Base-by-base conservation (phyloP, 192 early-diverging fungal genomes). In the Dissophora globulifera region DNA sequence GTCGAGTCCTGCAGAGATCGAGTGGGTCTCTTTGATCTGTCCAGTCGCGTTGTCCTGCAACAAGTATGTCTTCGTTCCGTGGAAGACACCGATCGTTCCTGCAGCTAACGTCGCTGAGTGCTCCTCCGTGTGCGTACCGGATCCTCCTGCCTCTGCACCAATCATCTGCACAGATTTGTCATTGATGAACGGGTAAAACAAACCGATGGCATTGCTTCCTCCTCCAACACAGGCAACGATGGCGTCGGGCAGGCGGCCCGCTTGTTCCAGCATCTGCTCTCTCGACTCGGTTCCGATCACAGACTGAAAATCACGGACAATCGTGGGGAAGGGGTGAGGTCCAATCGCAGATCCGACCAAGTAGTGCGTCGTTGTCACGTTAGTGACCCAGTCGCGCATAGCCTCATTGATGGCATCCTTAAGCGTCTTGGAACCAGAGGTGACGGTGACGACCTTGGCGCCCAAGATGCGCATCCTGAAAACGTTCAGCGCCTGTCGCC, bases 401-500 rank as follows among this genome's bases (percentile, higher is more conserved):
- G 97, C 97, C 79, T 97, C 97, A 78, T 99, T 99, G 72, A 98
- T 91, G 41, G 97, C 97, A 84, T 99, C 97, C 82, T 99, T 99
- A 59, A 98, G 89, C 6, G 96, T 98, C 64, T 53, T 79, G 49
- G 69, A 50, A 25, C 94, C 94, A 27, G 87, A 86, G 23, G 75
- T 75, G 17, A 95, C 95, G 23, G 95, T 86, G 22, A 99, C 84
- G 27, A 99, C 96, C 30, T 89, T 91, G 31, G 94, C 97, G 58
- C 97, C 97, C 52, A 99, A 83, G 76, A 98, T 85, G 43, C 88
- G 85, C 79, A 99, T 99, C 47, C 97, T 86, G 85, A 98, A 98
- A 2, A 99, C 96, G 62, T 99, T 97, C 69, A 98, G 85, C 0
- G 93, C 92, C 79, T 98, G 96, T 43, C 96, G 88, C 8, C 93